phyloP scores from a whole-genome alignment of 2,329 filamentous ascomycete genomes.

The Raffaelea ambrosiae region DNA sequence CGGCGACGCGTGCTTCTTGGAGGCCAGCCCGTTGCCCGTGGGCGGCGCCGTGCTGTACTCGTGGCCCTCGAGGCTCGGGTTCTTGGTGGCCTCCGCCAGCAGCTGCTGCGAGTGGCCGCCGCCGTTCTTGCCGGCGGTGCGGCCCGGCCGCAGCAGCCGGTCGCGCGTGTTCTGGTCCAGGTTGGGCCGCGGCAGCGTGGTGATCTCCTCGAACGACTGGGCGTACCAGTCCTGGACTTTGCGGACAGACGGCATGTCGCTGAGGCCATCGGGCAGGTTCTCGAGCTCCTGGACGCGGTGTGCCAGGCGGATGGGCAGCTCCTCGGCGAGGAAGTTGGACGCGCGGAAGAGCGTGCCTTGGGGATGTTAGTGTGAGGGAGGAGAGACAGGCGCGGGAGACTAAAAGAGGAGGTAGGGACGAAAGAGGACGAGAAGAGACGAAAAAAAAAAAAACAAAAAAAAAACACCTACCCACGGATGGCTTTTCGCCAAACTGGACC shows the following conservation, averaged over 20 bases:
- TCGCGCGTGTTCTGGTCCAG: slow-evolving; percentile 69
- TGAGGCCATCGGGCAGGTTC: slow-evolving; percentile 87
- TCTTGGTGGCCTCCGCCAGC: slow-evolving; percentile 75
- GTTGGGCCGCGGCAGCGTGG: slow-evolving; percentile 68
- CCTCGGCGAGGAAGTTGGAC: slow-evolving; percentile 96
- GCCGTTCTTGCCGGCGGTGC: slow-evolving; percentile 42
- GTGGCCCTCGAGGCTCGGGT: slow-evolving; percentile 79
- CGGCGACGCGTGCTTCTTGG: slow-evolving; percentile 41
- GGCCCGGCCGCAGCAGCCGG: slow-evolving; percentile 63
- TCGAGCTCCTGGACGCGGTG: slow-evolving; percentile 93
- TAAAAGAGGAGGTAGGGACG: background rate
- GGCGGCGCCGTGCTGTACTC: slow-evolving; percentile 53
- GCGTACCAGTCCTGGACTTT: slow-evolving; percentile 98
- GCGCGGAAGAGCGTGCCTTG: slow-evolving; percentile 96
- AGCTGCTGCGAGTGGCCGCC: slow-evolving; percentile 47
- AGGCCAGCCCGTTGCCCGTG: slow-evolving; percentile 2
- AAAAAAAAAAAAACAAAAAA: slow-evolving; percentile 3
- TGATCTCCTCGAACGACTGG: slow-evolving; percentile 99
- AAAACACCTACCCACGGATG: slow-evolving; percentile 64
- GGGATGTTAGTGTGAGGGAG: slow-evolving; percentile 1
- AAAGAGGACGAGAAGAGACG: no score
- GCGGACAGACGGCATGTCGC: slow-evolving; percentile 94
- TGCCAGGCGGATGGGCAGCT: slow-evolving; percentile 91
- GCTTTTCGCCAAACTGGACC: slow-evolving; percentile 95
- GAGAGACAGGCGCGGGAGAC: background rate